Percentiles rank a stretch among this genome's conserved stretches.
phyloP scores from a whole-genome alignment of 768 basidiomycete genomes.

The Leucocoprinus sp. region DNA sequence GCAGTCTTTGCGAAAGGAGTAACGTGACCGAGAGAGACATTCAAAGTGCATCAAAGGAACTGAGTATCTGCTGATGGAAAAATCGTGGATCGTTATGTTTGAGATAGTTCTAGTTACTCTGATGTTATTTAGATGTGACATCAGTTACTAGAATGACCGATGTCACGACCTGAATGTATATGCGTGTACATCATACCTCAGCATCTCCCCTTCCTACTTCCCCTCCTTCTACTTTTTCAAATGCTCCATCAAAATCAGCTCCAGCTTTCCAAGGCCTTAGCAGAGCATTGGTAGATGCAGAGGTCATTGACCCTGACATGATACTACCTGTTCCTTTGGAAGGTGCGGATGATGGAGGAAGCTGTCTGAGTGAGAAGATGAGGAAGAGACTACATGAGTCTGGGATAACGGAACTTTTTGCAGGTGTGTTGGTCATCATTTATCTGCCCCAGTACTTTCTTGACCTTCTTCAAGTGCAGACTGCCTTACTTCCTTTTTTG shows the following conservation, averaged over 20 bases:
- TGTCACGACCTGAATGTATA: too few species aligned
- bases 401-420: constrained; percentile 83
- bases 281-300: constrained; percentile 59
- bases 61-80: too few species aligned
- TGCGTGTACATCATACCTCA: not conserved
- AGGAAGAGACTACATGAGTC: constrained; percentile 59
- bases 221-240: constrained; percentile 56
- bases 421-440: constrained; percentile 44
- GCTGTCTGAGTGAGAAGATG: constrained; percentile 51
- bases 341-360: constrained; percentile 31
- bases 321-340: constrained; percentile 36
- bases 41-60: constrained; percentile 1
- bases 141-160: too few species aligned
- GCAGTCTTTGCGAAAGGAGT: constrained; percentile 41
- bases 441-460: not conserved
- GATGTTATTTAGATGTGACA: too few species aligned
- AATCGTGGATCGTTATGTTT: too few species aligned
- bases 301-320: constrained; percentile 51
- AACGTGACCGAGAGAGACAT: constrained; percentile 19
- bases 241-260: constrained; percentile 60
- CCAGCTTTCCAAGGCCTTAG: constrained; percentile 77
- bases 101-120: too few species aligned
- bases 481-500: constrained; percentile 75
- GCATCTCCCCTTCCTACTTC: constrained; percentile 47
- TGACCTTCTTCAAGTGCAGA: constrained; percentile 62